phyloP scores from a whole-genome alignment of 192 early-diverging fungal species.

The Coemansia sp. region DNA sequence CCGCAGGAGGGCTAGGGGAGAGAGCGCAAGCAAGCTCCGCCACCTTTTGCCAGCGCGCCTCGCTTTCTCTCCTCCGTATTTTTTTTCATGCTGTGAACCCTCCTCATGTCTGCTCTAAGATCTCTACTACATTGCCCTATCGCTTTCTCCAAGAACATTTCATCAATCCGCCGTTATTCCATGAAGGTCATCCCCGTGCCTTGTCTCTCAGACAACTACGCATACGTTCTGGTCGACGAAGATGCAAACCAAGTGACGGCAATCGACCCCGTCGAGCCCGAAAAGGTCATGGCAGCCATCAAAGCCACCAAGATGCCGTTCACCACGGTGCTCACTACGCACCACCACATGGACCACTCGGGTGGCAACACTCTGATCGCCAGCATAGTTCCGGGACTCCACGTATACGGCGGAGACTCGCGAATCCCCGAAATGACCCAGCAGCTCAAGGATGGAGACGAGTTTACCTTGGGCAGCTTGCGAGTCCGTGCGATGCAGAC shows the following conservation, averaged over 20 bases:
- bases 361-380: slow-evolving; percentile 75
- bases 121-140: neutral
- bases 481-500: slow-evolving; percentile 76
- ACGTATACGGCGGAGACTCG: slow-evolving; percentile 85
- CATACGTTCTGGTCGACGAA: slow-evolving; percentile 80
- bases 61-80: too few species aligned
- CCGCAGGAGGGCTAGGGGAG: neutral
- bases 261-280: slow-evolving; percentile 87
- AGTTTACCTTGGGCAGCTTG: slow-evolving; percentile 78
- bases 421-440: slow-evolving; percentile 82
- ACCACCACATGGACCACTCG: slow-evolving; percentile 92
- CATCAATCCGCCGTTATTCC: slow-evolving; percentile 8
- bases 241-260: slow-evolving; percentile 69
- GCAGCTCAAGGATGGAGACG: slow-evolving; percentile 69
- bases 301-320: slow-evolving; percentile 26
- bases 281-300: slow-evolving; percentile 65
- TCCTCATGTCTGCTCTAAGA: too few species aligned
- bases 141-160: neutral
- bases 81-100: too few species aligned
- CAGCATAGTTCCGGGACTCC: slow-evolving; percentile 59
- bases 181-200: slow-evolving; percentile 55
- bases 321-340: slow-evolving; percentile 70
- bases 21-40: neutral
- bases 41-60: too few species aligned
- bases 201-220: slow-evolving; percentile 85